Evolutionary conservation across 1,139 yeast genomes (phyloP).

Genomic region (Kodamaea alishanica): DNA sequence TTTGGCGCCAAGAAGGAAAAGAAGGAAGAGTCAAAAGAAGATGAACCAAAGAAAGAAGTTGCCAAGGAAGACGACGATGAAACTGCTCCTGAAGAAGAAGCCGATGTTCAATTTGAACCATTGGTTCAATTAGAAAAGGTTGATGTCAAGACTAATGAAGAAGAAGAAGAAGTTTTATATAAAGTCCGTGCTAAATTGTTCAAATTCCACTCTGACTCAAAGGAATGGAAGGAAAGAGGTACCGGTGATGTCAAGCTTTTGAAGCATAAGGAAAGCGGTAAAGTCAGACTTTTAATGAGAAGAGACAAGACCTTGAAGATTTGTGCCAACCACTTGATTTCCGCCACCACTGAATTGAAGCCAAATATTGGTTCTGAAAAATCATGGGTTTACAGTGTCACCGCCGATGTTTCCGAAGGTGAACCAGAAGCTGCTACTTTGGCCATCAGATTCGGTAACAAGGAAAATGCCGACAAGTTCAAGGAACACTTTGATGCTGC

Average conservation of each 20-base stretch:
- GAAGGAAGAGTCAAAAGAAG: constrained; percentile 44
- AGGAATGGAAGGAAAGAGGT: constrained; percentile 99
- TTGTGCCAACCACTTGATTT: constrained; percentile 93
- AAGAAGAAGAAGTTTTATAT: constrained; percentile 82
- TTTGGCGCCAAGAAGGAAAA: constrained; percentile 80
- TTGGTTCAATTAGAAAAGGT: constrained; percentile 92
- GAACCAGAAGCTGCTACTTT: constrained; percentile 93
- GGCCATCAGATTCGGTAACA: constrained; percentile 95
- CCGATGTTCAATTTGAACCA: constrained; percentile 96
- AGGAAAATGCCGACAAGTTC: constrained; percentile 95
- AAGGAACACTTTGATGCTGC: constrained; percentile 76
- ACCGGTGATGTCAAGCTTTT: constrained; percentile 97
- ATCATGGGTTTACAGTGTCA: constrained; percentile 95
- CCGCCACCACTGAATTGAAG: constrained; percentile 79
- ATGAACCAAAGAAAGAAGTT: constrained; percentile 34
- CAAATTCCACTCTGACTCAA: constrained; percentile 75
- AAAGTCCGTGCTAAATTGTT: constrained; percentile 94
- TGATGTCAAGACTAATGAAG: constrained; percentile 96
- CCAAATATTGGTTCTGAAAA: constrained; percentile 97
- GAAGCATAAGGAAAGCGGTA: constrained; percentile 76
- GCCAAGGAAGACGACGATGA: constrained; percentile 42
- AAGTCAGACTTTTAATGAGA: constrained; percentile 93
- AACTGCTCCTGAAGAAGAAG: constrained; percentile 81
- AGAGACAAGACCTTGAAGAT: constrained; percentile 97
- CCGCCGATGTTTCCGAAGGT: constrained; percentile 95